Conservation (phyloP, 31 red algal species). For the Asparagopsis taxiformis region DNA sequence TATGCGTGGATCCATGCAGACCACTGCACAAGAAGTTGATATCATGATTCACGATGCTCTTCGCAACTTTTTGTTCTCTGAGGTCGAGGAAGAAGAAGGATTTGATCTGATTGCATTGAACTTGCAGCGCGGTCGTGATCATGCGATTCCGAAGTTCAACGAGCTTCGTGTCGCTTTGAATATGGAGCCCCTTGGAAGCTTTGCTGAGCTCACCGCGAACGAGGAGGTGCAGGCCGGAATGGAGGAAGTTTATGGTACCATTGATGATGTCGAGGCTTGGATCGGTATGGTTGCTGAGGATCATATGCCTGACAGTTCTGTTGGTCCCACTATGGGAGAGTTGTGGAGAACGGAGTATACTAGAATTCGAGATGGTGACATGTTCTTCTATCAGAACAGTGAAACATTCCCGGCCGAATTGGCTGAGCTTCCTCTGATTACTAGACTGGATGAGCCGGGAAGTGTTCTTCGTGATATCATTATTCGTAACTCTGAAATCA, state of each 20-base stretch:
- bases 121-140: conserved; percentile 51
- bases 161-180: conserved; percentile 7
- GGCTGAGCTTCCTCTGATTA: no score
- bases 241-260: conserved; percentile 7
- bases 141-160: conserved; percentile 37
- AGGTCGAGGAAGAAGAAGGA: conserved; percentile 8
- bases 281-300: no score
- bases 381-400: no score
- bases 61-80: conserved; percentile 46
- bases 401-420: no score
- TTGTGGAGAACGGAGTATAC: no score
- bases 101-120: conserved; percentile 64
- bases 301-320: no score
- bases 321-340: no score
- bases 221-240: neutral
- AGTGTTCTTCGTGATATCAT: no score
- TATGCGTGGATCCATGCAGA: conserved; percentile 2
- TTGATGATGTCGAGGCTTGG: no score
- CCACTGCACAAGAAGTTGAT: conserved; percentile 27
- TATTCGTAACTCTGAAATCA: no score
- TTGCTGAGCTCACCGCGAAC: conserved; percentile 14
- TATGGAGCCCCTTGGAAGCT: neutral
- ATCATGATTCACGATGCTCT: conserved; percentile 12
- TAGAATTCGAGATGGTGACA: no score
- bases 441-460: no score